Evolutionary conservation across 108 stramenopile species (phyloP).

Genomic region (Discostella stelligeroides): DNA sequence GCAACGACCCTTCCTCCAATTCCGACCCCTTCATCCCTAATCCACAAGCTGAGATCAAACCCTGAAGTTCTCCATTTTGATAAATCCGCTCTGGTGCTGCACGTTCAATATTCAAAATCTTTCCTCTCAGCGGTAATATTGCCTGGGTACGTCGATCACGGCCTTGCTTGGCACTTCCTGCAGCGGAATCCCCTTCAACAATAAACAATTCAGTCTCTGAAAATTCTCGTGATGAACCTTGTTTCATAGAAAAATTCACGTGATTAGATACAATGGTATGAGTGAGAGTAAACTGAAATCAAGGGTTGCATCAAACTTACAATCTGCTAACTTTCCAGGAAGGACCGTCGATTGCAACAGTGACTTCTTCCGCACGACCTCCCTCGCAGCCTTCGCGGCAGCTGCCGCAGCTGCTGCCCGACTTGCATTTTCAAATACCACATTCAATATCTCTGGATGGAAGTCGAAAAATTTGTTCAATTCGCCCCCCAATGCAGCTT

Average conservation of each 20-base stretch:
- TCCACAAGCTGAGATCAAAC: conserved; percentile 90
- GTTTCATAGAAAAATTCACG: background rate
- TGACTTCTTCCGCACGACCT: conserved; percentile 92
- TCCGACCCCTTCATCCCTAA: conserved; percentile 89
- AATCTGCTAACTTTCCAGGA: conserved; percentile 96
- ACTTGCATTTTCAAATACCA: conserved; percentile 85
- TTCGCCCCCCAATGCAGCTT: conserved; percentile 75
- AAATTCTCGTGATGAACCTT: conserved; percentile 39
- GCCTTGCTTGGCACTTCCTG: conserved; percentile 96
- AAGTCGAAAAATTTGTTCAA: conserved; percentile 89
- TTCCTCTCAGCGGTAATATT: conserved; percentile 92
- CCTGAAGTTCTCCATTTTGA: conserved; percentile 91
- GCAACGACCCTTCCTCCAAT: conserved; percentile 72
- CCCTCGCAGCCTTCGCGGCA: conserved; percentile 93
- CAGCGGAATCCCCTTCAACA: conserved; percentile 96
- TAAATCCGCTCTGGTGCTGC: conserved; percentile 90
- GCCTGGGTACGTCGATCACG: conserved; percentile 92
- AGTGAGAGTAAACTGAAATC: background rate
- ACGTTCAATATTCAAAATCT: conserved; percentile 96
- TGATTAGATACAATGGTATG: background rate
- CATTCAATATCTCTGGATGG: conserved; percentile 81
- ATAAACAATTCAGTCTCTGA: conserved; percentile 91
- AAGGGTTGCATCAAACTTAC: conserved; percentile 37
- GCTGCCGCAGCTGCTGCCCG: conserved; percentile 89
- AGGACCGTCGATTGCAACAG: conserved; percentile 87